Evolutionary conservation across 1,139 yeast species (phyloP).

Genomic region (Pichia inconspicua): DNA sequence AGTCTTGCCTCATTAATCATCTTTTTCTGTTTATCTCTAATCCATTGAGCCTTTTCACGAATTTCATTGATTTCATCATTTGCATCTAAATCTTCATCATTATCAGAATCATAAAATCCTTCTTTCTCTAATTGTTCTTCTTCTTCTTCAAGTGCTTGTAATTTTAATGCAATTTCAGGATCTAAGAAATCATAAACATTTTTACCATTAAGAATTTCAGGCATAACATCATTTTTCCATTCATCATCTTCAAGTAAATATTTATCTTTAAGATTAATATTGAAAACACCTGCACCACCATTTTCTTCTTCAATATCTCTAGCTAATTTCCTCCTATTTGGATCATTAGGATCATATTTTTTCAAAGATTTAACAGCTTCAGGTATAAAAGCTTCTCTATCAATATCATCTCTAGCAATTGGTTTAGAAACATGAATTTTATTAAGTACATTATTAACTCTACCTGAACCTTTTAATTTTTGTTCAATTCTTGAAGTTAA

Average conservation of each 20-base stretch:
- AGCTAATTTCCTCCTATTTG: slow-evolving; percentile 73
- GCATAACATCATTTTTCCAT: slow-evolving; percentile 97
- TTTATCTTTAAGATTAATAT: slow-evolving; percentile 85
- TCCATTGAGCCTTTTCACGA: slow-evolving; percentile 86
- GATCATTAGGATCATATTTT: slow-evolving; percentile 74
- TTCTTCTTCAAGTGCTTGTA: slow-evolving; percentile 93
- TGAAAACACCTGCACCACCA: slow-evolving; percentile 98
- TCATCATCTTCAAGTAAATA: slow-evolving; percentile 90
- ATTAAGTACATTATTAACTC: slow-evolving; percentile 83
- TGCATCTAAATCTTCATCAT: slow-evolving; percentile 54
- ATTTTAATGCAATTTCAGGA: slow-evolving; percentile 86
- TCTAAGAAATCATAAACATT: slow-evolving; percentile 96
- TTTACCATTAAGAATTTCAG: slow-evolving; percentile 92
- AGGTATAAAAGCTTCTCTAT: slow-evolving; percentile 76
- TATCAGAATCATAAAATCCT: slow-evolving; percentile 93
- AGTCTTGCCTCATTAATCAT: slow-evolving; percentile 86
- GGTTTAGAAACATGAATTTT: slow-evolving; percentile 95
- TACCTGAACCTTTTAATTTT: slow-evolving; percentile 87
- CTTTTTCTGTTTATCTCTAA: slow-evolving; percentile 86
- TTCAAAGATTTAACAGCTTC: slow-evolving; percentile 52
- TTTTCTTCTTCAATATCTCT: slow-evolving; percentile 88
- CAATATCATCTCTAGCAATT: slow-evolving; percentile 75
- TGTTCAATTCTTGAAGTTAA: slow-evolving; percentile 94
- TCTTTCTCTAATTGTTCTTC: slow-evolving; percentile 89
- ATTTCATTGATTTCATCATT: slow-evolving; percentile 57